Evolutionary conservation across 352 stramenopile genomes (phyloP).

Genomic region (Nothophytophthora sp.): DNA sequence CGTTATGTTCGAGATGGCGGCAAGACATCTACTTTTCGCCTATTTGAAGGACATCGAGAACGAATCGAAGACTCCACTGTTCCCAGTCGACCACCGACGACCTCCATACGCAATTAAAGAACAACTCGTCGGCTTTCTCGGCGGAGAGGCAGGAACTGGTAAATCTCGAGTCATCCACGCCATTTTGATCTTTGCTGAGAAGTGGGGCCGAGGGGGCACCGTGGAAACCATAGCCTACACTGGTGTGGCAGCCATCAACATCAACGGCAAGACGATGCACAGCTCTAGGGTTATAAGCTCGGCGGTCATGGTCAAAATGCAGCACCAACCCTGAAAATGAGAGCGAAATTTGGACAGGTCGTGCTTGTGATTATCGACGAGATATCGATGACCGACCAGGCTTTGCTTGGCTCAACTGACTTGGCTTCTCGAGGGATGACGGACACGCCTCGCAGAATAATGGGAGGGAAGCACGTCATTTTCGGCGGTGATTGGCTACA

Average conservation of each 20-base stretch:
- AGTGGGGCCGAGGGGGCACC: background rate
- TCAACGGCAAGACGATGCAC: constrained; percentile 19
- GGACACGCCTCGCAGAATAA: background rate
- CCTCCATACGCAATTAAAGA: constrained; percentile 1
- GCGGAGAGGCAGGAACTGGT: constrained; percentile 19
- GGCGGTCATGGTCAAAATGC: constrained; percentile 1
- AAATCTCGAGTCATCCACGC: constrained; percentile 26
- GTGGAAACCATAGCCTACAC: constrained; percentile 15
- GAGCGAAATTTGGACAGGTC: constrained; percentile 1
- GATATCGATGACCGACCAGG: constrained; percentile 25
- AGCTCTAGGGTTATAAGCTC: constrained; percentile 17
- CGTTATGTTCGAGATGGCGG: background rate
- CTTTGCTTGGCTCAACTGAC: constrained; percentile 15
- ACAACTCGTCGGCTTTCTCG: constrained; percentile 14
- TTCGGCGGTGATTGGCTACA: constrained; percentile 24
- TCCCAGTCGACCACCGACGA: background rate
- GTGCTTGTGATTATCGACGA: constrained; percentile 24
- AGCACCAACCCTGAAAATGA: constrained; percentile 17
- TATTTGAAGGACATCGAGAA: background rate
- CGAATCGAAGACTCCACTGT: background rate
- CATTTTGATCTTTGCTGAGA: constrained; percentile 8
- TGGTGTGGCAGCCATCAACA: constrained; percentile 10
- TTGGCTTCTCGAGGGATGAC: constrained; percentile 4
- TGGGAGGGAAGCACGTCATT: constrained; percentile 25
- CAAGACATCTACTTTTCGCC: background rate